Evolutionary conservation across 2,329 filamentous ascomycete species (phyloP), one percentile per base, ranked within the genome.

Genomic region (Colletotrichum caudatum): DNA sequence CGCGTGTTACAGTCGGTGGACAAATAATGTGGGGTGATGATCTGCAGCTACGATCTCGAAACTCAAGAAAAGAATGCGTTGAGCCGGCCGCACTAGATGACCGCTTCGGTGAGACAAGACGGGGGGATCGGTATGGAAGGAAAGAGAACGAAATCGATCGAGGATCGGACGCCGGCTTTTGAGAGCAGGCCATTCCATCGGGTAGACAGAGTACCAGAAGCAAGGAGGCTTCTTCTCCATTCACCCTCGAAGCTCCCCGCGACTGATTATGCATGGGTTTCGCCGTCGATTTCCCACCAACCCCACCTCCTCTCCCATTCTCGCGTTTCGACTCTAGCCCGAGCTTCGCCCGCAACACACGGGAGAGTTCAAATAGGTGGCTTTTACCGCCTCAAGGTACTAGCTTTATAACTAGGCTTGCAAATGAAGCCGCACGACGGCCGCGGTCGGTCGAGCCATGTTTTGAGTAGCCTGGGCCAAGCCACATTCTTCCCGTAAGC

Each of bases 381-480:
- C 29, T 6, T n/a, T 26, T 23, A 33, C 58, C 23, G 29, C 5
- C n/a, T 18, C 35, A 58, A 41, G 35, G 12, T 23, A 35, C 54
- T 20, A 23, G 20, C 54, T 39, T 23, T 23, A 26, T 54, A 64
- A 9, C 18, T 51, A 16, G 61, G 35, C 66, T 23, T 41, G n/a
- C 23, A 37, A 37, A 44, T 39, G 33, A 62, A 54, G 14, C 20
- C 41, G 41, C 26, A 44, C 60, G 51, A 56, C 39, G 23, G 39
- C 37, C 62, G 16, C 57, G 35, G 41, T 37, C 57, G 35, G 41
- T 37, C 35, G 33, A 63, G 58, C 50, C 65, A 64, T 68, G 51
- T 41, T 41, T 63, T 56, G 59, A 63, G 6, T 33, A 33, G 37
- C 29, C 61, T 59, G 26, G 39, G 11, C 29, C 61, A 60, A 39